Evolutionary conservation across 2,329 filamentous ascomycete genomes (phyloP), one percentile per base, ranked within the genome.

Genomic region (Tolypocladium capitatum): DNA sequence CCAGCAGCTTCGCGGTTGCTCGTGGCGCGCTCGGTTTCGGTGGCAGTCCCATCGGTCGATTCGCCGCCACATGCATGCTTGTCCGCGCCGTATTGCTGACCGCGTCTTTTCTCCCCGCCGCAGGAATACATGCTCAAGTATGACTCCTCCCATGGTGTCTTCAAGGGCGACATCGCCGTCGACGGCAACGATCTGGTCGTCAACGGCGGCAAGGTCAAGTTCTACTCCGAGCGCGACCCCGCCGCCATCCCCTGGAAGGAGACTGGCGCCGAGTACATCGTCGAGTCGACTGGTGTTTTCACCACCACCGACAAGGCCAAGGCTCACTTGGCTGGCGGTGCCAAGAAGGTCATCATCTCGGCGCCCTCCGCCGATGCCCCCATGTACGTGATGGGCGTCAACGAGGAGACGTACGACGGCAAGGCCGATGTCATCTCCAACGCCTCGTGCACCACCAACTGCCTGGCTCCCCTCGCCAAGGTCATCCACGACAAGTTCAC

Each of bases 331-430:
- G 84, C 86, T 75, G 91, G 90, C 68, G 91, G 91, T 71, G 91
- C 91, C 71, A 96, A 96, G 87, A 94, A 94, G 83, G 91, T 90
- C 71, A 74, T 90, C 78, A 90, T 91, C 80, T 92, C 86, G 60
- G 86, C 87, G 65, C 87, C 87, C 63, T 94, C 87, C 54, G 84
- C 86, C 59, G 92, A 98, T 76, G 92, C 92, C 66, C 91, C 91
- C 69, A 98, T 98, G 92, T 98, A 94, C 82, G 92, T 98, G 68
- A 94, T 96, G 83, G 92, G 92, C 69, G 92, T 98, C 77, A 98
- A 97, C 81, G 78, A 97, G 75, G 80, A 90, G 71, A 78, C 73
- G 63, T 97, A 97, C 84, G 91, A 86, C 71, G 83, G 84, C 68
- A 86, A 86, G 69, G 80, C 92, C 71, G 76, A 88, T 63, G 84